These are phyloP conservation scores for Trichoderma atrobrunneum DNA, from an alignment of 2,329 filamentous ascomycete genomes.

Conservation along the genomic window DNA sequence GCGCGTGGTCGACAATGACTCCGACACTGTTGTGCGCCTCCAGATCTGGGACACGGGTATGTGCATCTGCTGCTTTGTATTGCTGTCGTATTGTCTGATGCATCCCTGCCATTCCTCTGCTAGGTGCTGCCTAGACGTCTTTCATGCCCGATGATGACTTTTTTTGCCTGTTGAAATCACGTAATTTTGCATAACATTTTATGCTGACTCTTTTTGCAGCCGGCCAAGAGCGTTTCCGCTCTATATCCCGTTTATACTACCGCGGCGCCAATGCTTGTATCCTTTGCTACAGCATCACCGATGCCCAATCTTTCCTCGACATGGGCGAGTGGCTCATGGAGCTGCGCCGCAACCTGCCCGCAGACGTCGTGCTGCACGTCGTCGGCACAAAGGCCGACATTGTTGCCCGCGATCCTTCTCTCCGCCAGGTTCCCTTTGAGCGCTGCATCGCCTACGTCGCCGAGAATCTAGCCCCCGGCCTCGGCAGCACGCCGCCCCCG, in stretches of 20 bases:
- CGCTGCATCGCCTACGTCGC: conserved; percentile 94
- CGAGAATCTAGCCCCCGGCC: conserved; percentile 77
- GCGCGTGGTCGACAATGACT: conserved; percentile 76
- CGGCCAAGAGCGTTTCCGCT: conserved; percentile 91
- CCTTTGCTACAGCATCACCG: conserved; percentile 91
- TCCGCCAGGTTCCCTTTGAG: conserved; percentile 87
- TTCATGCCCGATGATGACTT: neutral
- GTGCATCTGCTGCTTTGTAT: conserved; percentile 17
- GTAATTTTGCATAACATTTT: neutral
- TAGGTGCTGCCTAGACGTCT: neutral
- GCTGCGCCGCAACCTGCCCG: conserved; percentile 71
- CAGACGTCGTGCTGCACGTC: conserved; percentile 85
- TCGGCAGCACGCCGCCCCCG: conserved; percentile 64
- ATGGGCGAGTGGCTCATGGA: conserved; percentile 92
- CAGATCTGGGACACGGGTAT: conserved; percentile 92
- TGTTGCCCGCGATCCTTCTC: conserved; percentile 75
- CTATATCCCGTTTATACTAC: conserved; percentile 94
- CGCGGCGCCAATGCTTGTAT: conserved; percentile 91
- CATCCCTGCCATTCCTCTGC: neutral
- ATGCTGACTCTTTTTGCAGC: conserved; percentile 41
- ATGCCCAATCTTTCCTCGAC: conserved; percentile 78
- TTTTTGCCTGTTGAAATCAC: neutral
- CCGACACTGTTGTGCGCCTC: conserved; percentile 80
- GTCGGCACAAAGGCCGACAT: conserved; percentile 93
- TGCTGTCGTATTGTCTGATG: neutral